phyloP scores from a whole-genome alignment of 352 stramenopile genomes.

The Halophytophthora polymorphica region DNA sequence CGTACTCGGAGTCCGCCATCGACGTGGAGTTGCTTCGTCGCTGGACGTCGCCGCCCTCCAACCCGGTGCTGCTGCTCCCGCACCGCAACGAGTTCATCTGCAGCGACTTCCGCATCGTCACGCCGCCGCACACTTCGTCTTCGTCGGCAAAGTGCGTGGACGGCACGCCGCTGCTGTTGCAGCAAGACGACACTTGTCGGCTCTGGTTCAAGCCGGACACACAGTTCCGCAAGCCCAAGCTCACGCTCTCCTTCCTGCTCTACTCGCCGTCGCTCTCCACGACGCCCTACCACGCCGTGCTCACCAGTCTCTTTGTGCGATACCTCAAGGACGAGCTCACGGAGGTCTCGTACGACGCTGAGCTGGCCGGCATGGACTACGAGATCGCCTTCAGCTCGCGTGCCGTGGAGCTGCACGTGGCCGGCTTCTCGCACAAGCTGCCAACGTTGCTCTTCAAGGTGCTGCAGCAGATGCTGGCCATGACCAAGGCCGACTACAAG shows the following conservation, averaged over 20 bases:
- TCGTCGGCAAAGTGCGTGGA: conserved; percentile 22
- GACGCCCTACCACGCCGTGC: conserved; percentile 64
- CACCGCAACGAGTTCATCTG: conserved; percentile 78
- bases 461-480: conserved; percentile 46
- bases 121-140: conserved; percentile 27
- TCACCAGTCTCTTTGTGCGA: conserved; percentile 69
- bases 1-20: conserved; percentile 46
- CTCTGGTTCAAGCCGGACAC: conserved; percentile 88
- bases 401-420: conserved; percentile 77
- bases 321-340: conserved; percentile 84
- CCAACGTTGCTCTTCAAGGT: conserved; percentile 74
- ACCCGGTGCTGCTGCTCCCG: conserved; percentile 43
- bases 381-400: conserved; percentile 60
- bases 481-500: conserved; percentile 44
- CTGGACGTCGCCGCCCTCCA: conserved; percentile 33
- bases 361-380: conserved; percentile 78
- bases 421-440: conserved; percentile 90
- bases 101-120: conserved; percentile 67
- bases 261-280: conserved; percentile 52
- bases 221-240: conserved; percentile 90
- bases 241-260: conserved; percentile 83
- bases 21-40: conserved; percentile 26
- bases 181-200: conserved; percentile 44
- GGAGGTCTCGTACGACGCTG: conserved; percentile 76
- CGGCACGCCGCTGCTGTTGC: conserved; percentile 31